Conservation (phyloP, 1,284 basidiomycete species). For the Rhizoctonia solani region DNA sequence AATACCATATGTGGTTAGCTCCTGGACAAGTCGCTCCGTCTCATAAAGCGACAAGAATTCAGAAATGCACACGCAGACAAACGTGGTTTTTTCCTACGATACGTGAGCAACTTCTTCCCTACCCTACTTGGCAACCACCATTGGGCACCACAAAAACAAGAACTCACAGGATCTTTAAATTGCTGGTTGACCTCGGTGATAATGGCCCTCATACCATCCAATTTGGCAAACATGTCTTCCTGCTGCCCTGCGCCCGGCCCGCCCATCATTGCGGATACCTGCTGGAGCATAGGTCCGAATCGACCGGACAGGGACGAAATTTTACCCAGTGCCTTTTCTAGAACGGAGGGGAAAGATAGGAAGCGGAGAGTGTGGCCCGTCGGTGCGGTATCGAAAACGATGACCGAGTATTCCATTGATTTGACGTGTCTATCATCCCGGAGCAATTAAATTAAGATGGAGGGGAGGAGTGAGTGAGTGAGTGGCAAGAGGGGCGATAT, state of each 20-base stretch:
- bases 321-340: slow-evolving; percentile 97
- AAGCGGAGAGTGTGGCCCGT: slow-evolving; percentile 98
- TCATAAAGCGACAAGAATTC: slow-evolving; percentile 98
- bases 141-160: too few species aligned
- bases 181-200: slow-evolving; percentile 99
- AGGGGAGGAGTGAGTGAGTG: not conserved
- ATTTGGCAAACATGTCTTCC: slow-evolving; percentile 98
- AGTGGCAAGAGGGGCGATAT: not conserved
- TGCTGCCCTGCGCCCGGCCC: slow-evolving; percentile 84
- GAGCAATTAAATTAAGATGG: not conserved
- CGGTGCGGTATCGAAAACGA: slow-evolving; percentile 98
- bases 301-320: slow-evolving; percentile 87
- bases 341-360: slow-evolving; percentile 95
- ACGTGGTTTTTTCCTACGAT: slow-evolving; percentile 96
- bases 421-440: slow-evolving; percentile 81
- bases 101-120: not conserved
- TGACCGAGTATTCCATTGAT: slow-evolving; percentile 99
- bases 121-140: not conserved
- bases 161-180: slow-evolving; percentile 93
- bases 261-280: slow-evolving; percentile 92
- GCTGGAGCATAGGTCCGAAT: slow-evolving; percentile 96
- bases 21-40: slow-evolving; percentile 96
- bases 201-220: slow-evolving; percentile 94
- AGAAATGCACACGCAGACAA: slow-evolving; percentile 98
- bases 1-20: slow-evolving; percentile 94